These are phyloP conservation scores for Polygonum maritimum DNA, from an alignment of 148 eudicot genomes.

Conservation along the genomic window DNA sequence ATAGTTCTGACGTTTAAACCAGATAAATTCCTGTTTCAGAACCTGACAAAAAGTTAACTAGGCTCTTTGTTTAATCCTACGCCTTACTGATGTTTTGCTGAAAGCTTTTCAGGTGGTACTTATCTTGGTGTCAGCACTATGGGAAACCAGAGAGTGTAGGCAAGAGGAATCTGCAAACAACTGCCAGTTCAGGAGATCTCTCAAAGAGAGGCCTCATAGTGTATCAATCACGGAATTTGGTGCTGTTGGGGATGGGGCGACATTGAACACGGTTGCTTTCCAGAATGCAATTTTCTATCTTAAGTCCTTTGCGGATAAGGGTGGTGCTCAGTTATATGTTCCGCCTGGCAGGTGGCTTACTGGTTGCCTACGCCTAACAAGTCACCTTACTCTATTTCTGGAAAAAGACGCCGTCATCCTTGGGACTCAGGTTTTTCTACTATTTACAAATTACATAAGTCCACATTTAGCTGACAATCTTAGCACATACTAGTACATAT, in stretches of 20 bases:
- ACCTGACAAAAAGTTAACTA: background rate
- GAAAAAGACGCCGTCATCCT: slow-evolving; percentile 45
- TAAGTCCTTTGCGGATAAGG: slow-evolving; percentile 53
- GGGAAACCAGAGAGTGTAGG: slow-evolving; percentile 22
- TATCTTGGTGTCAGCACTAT: slow-evolving; percentile 27
- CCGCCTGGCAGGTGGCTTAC: slow-evolving; percentile 54
- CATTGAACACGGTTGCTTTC: slow-evolving; percentile 47
- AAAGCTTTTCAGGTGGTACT: slow-evolving; percentile 27
- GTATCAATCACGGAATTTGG: slow-evolving; percentile 56
- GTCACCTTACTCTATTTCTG: slow-evolving; percentile 59
- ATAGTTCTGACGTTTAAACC: background rate
- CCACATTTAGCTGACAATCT: background rate
- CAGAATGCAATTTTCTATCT: slow-evolving; percentile 59
- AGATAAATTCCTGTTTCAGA: background rate
- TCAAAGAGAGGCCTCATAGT: slow-evolving; percentile 40
- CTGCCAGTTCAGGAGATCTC: slow-evolving; percentile 33
- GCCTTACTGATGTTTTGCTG: background rate
- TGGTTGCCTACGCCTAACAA: slow-evolving; percentile 52
- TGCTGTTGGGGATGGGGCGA: slow-evolving; percentile 54
- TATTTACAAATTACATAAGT: background rate
- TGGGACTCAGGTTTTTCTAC: slow-evolving; percentile 46
- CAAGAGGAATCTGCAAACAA: slow-evolving; percentile 24
- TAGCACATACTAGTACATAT: background rate
- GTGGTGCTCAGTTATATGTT: slow-evolving; percentile 55
- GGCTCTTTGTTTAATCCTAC: background rate